These are phyloP conservation scores for Fremontodendron californicum DNA, from an alignment of 345 rosid species.

Conservation along the genomic window DNA sequence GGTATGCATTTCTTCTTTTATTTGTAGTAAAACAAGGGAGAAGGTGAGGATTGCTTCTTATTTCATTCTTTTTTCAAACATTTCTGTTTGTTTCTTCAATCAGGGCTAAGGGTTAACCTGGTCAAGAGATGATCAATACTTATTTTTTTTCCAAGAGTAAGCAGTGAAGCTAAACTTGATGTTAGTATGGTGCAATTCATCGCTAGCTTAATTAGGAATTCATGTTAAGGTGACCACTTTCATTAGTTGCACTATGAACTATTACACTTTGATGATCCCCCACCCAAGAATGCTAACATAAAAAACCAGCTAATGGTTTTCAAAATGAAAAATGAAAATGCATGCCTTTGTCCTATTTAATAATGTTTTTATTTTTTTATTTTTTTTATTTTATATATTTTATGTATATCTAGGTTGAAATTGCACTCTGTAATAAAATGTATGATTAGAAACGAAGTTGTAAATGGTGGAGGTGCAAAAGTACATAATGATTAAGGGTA, in stretches of 20 bases:
- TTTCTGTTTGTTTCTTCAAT: not conserved
- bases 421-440: not conserved
- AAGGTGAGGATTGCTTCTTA: not conserved
- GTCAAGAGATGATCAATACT: not conserved
- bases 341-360: not conserved
- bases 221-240: not conserved
- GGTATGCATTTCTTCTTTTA: not conserved
- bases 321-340: not conserved
- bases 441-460: too few species aligned
- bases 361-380: not conserved
- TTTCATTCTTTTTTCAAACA: not conserved
- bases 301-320: not conserved
- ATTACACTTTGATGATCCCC: not conserved
- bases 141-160: not conserved
- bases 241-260: not conserved
- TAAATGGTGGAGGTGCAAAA: too few species aligned
- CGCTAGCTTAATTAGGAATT: not conserved
- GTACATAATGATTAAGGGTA: too few species aligned
- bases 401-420: not conserved
- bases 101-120: not conserved
- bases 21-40: not conserved
- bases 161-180: not conserved
- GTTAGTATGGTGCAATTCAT: not conserved
- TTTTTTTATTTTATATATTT: not conserved
- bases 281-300: not conserved